Evolutionary conservation across 306 rosid species (phyloP).

Genomic region (Alnus glutinosa): DNA sequence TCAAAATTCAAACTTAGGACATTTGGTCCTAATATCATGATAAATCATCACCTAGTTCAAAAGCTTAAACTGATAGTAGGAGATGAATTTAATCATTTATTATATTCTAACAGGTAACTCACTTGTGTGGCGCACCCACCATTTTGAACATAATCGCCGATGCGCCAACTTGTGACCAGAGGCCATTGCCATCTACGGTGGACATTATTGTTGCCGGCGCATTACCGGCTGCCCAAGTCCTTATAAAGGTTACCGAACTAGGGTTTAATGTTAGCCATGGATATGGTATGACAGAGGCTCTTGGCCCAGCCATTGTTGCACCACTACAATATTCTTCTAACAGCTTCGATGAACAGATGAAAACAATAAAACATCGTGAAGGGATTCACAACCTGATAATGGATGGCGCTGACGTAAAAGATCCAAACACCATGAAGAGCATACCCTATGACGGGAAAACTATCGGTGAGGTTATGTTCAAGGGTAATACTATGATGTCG

Average conservation of each 20-base stretch:
- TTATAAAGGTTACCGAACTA: constrained; percentile 41
- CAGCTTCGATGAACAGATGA: constrained; percentile 16
- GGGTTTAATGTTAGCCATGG: constrained; percentile 75
- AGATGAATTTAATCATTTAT: too few species aligned
- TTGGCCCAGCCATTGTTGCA: constrained; percentile 60
- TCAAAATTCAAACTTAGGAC: too few species aligned
- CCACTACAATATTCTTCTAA: constrained; percentile 20
- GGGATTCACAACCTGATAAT: constrained; percentile 34
- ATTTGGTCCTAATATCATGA: too few species aligned
- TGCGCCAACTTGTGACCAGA: constrained; percentile 18
- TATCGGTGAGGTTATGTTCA: constrained; percentile 77
- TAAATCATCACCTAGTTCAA: too few species aligned
- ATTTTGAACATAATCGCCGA: constrained; percentile 56
- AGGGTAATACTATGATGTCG: constrained; percentile 62
- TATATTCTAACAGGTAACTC: constrained; percentile 33
- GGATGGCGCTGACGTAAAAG: constrained; percentile 70
- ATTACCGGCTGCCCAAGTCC: constrained; percentile 48
- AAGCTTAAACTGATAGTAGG: too few species aligned
- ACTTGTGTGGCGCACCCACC: constrained; percentile 69
- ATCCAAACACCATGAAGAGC: constrained; percentile 56
- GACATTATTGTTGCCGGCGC: constrained; percentile 70
- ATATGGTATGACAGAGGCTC: constrained; percentile 89
- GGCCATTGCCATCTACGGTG: constrained; percentile 44
- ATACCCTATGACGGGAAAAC: constrained; percentile 63
- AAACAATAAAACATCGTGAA: constrained; percentile 25